Percentiles rank a stretch among this genome's conserved stretches.
Evolutionary conservation across 495 filamentous ascomycete genomes (phyloP).

Genomic region (Aspergillus heteromorphus): DNA sequence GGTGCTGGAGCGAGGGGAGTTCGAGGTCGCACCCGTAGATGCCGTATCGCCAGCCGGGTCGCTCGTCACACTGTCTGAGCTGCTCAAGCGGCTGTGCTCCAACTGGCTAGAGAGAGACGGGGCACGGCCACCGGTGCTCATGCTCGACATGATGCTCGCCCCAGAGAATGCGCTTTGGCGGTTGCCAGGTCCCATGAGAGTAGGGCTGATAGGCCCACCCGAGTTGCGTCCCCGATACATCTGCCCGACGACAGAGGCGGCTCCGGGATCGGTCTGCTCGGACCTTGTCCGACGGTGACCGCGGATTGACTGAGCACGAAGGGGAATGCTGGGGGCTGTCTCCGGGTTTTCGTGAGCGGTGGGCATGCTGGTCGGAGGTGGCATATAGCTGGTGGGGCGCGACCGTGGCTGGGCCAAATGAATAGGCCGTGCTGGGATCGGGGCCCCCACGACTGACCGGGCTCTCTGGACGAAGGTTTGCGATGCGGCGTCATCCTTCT

Average conservation of each 20-base stretch:
- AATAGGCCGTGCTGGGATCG: slow-evolving; percentile 30
- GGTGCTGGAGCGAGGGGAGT: slow-evolving; percentile 51
- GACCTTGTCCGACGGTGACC: slow-evolving; percentile 60
- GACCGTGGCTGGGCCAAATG: slow-evolving; percentile 39
- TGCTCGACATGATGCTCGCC: slow-evolving; percentile 36
- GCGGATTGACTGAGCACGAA: slow-evolving; percentile 62
- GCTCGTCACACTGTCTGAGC: slow-evolving; percentile 55
- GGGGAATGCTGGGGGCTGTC: slow-evolving; percentile 78
- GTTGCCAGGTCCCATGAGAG: slow-evolving; percentile 38
- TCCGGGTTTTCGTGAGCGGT: slow-evolving; percentile 60
- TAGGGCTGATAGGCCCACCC: slow-evolving; percentile 49
- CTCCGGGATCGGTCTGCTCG: slow-evolving; percentile 58
- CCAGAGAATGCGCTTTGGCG: slow-evolving; percentile 44
- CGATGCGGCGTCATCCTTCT: slow-evolving; percentile 47
- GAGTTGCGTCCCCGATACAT: slow-evolving; percentile 75
- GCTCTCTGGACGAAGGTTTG: slow-evolving; percentile 71
- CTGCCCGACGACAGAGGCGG: slow-evolving; percentile 69
- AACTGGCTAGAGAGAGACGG: slow-evolving; percentile 42
- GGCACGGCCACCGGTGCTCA: slow-evolving; percentile 46
- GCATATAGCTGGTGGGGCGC: slow-evolving; percentile 59
- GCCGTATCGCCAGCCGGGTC: slow-evolving; percentile 51
- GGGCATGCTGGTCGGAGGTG: slow-evolving; percentile 34
- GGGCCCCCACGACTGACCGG: slow-evolving; percentile 55
- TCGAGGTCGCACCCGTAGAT: slow-evolving; percentile 47
- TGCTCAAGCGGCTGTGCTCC: slow-evolving; percentile 43